Conservation (phyloP, 2,329 filamentous ascomycete species). For the Cordyceps fumosorosea region DNA sequence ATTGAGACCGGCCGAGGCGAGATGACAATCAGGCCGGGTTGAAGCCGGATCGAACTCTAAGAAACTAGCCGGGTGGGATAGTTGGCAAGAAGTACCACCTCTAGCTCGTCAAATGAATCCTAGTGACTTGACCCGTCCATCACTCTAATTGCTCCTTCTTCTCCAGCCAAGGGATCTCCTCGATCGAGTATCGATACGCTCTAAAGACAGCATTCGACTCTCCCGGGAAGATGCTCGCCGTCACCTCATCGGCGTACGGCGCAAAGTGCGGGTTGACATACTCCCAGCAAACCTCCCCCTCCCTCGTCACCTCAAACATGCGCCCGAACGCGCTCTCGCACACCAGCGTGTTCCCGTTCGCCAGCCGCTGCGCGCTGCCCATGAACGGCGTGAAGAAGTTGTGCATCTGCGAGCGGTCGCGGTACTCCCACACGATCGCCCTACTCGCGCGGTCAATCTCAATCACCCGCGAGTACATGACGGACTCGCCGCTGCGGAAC, state of each 20-base stretch:
- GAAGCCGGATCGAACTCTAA: too few species aligned
- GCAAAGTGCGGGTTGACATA: slow-evolving; percentile 25
- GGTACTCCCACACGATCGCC: slow-evolving; percentile 25
- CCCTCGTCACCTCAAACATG: slow-evolving; percentile 21
- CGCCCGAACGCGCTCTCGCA: slow-evolving; percentile 25
- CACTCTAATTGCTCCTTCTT: neutral
- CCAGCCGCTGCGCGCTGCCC: slow-evolving; percentile 24
- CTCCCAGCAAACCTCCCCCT: slow-evolving; percentile 25
- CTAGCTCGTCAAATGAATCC: too few species aligned
- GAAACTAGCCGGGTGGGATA: too few species aligned
- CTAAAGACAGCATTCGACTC: slow-evolving; percentile 25
- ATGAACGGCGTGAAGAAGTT: slow-evolving; percentile 27
- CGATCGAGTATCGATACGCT: slow-evolving; percentile 22
- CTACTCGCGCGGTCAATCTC: slow-evolving; percentile 20
- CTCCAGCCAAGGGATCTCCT: slow-evolving; percentile 24
- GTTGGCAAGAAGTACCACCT: too few species aligned
- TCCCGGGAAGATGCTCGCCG: slow-evolving; percentile 22
- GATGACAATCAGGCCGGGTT: too few species aligned
- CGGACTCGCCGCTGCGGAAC: slow-evolving; percentile 23
- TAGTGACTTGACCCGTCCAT: neutral
- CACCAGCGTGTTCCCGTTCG: slow-evolving; percentile 22
- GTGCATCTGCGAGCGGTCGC: slow-evolving; percentile 23
- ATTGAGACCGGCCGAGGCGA: too few species aligned
- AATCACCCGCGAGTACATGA: slow-evolving; percentile 23
- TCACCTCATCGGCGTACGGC: slow-evolving; percentile 19